Conservation (phyloP, 2,329 filamentous ascomycete genomes). For the Coniella lustricola region DNA sequence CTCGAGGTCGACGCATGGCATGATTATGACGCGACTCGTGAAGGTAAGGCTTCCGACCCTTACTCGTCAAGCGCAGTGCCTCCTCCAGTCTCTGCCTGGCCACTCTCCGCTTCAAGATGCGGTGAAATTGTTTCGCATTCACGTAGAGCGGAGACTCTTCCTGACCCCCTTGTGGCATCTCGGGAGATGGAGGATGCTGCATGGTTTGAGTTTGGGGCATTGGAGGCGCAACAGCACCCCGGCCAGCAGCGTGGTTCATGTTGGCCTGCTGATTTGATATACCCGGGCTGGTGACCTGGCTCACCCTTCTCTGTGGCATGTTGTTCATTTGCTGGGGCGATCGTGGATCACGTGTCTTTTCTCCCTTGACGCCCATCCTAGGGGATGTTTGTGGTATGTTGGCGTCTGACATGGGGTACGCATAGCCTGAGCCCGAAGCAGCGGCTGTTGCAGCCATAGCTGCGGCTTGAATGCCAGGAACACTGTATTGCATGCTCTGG, state of each 20-base stretch:
- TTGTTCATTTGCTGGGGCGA: conserved; percentile 68
- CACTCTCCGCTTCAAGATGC: conserved; percentile 88
- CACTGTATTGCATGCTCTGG: conserved; percentile 70
- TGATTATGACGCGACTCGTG: conserved; percentile 98
- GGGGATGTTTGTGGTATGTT: conserved; percentile 67
- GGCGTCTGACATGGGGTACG: conserved; percentile 61
- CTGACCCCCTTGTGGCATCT: conserved; percentile 62
- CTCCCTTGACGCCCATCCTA: conserved; percentile 62
- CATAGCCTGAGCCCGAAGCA: conserved; percentile 73
- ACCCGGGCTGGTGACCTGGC: conserved; percentile 69
- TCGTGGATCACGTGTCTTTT: conserved; percentile 64
- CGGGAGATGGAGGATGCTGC: conserved; percentile 67
- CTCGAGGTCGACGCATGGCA: conserved; percentile 90
- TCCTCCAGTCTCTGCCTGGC: conserved; percentile 92
- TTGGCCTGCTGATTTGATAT: conserved; percentile 68
- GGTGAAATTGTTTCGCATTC: conserved; percentile 97
- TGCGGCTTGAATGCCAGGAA: conserved; percentile 78
- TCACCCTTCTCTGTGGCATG: conserved; percentile 60
- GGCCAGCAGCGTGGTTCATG: conserved; percentile 58
- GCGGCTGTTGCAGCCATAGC: conserved; percentile 90
- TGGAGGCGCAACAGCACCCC: conserved; percentile 47
- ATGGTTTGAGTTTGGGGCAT: conserved; percentile 58
- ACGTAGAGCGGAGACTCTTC: conserved; percentile 96
- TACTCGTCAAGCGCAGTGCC: conserved; percentile 81
- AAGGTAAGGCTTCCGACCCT: conserved; percentile 92